Conservation (phyloP, 2,329 filamentous ascomycete species). For the Colletotrichum salicis region DNA sequence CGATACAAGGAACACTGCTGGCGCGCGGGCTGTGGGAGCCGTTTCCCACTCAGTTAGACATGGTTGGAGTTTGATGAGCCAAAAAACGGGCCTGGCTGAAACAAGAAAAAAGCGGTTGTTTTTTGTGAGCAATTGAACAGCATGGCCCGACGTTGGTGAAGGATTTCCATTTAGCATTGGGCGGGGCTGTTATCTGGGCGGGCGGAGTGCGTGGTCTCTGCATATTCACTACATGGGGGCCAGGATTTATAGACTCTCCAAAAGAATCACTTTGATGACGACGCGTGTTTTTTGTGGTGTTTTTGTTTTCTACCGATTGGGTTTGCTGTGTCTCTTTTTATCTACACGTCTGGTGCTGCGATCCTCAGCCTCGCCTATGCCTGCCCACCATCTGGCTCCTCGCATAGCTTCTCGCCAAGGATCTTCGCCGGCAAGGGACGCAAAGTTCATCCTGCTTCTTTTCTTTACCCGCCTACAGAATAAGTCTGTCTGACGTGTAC, state of each 20-base stretch:
- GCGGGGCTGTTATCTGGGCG: constrained; percentile 2
- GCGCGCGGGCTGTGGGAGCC: neutral
- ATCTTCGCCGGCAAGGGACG: constrained; percentile 19
- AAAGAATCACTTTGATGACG: neutral
- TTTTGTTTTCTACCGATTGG: neutral
- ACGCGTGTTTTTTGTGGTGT: neutral
- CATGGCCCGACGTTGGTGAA: constrained; percentile 4
- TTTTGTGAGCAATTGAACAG: neutral
- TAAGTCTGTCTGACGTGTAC: constrained; percentile 23
- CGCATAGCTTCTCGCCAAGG: no score
- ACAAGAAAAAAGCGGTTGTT: neutral
- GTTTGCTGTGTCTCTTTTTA: neutral
- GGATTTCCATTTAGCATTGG: constrained; percentile 8
- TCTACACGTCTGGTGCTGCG: no score
- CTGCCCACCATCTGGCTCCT: no score
- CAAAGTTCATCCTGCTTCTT: constrained; percentile 36
- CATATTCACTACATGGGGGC: neutral
- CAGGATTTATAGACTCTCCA: constrained; percentile 23
- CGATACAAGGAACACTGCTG: neutral
- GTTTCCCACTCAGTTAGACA: neutral
- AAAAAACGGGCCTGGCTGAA: neutral
- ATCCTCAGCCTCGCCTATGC: no score
- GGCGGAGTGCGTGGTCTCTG: constrained; percentile 10
- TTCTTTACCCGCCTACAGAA: constrained; percentile 40
- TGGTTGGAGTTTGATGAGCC: constrained; percentile 7